Base-by-base conservation (phyloP, 148 eudicot species). In the Tetragonia tetragonoides region DNA sequence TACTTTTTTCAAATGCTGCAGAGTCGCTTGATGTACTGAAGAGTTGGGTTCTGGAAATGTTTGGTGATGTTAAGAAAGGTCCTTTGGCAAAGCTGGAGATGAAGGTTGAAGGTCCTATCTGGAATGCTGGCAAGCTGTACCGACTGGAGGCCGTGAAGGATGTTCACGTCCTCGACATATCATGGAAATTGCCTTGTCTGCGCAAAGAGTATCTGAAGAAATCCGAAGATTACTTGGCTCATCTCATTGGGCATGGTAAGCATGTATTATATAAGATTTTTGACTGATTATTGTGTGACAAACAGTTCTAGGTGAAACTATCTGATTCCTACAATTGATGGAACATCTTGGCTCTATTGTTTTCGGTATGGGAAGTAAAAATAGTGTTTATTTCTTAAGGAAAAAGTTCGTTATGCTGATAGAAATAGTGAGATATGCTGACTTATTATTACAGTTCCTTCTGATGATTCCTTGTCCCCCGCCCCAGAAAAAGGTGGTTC, bases 231-330 rank as follows among this genome's bases (percentile, higher is more conserved):
- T 95, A 95, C 87, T 77, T 95, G 75, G 92, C 99, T 66, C 99
- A 92, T 84, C 91, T 95, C 77, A 85, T 92, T 75, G 99, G 99
- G 70, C 99, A 95, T 86, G 99, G 99, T 95, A 91, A 86, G 87
- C 66, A 65, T 39, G 34, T 57, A n/a, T 20, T 47, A 46, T 38
- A 8, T 64, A 44, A 56, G 15, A 40, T 70, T 70, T 39, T 70
- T 71, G 79, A 10, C 34, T 54, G 16, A 21, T 73, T 37, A 63
- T 51, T 76, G 61, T 71, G 34, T 39, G 57, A 46, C 39, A 53
- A 5, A 38, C 5, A 44, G 44, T 39, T 51, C 23, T 73, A 39
- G 46, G 15, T 17, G 46, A 46, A 60, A 20, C n/a, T 47, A 20
- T 21, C 24, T 59, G 51, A 46, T 17, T 76, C 23, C 28, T 9